Evolutionary conservation across 306 rosid species (phyloP).

Genomic region (Comarum palustre): DNA sequence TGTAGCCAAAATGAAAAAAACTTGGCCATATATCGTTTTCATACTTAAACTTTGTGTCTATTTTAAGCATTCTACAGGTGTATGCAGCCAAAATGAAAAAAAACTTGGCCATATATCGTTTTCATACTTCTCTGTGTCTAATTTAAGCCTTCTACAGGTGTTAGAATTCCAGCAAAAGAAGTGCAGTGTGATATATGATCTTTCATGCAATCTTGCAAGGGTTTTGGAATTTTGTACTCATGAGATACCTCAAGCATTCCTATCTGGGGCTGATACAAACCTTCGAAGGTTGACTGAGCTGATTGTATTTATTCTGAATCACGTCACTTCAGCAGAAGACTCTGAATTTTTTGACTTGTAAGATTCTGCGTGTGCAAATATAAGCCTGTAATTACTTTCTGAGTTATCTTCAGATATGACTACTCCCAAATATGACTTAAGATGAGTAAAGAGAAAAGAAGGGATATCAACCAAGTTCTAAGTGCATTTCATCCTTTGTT

Average conservation of each 20-base stretch:
- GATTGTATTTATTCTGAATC: slow-evolving; percentile 80
- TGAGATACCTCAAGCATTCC: slow-evolving; percentile 86
- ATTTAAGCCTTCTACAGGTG: slow-evolving; percentile 57
- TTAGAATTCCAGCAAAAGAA: slow-evolving; percentile 91
- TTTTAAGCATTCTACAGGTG: too few species aligned
- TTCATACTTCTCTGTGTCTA: neutral
- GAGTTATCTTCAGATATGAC: neutral
- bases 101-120: neutral
- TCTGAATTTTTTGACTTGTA: slow-evolving; percentile 89
- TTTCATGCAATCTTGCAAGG: slow-evolving; percentile 91
- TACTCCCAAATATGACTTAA: neutral
- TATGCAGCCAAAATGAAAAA: too few species aligned
- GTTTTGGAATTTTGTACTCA: slow-evolving; percentile 81
- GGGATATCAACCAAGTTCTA: neutral
- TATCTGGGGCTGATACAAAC: slow-evolving; percentile 82
- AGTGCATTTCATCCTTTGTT: neutral
- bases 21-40: too few species aligned
- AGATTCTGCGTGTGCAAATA: slow-evolving; percentile 34
- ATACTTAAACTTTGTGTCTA: too few species aligned
- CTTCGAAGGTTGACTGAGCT: slow-evolving; percentile 86
- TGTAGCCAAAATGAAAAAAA: neutral
- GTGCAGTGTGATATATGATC: slow-evolving; percentile 90
- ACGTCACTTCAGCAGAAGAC: slow-evolving; percentile 74
- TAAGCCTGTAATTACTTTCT: neutral
- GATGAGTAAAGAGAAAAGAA: neutral